Base-by-base conservation (phyloP, 2,329 filamentous ascomycete genomes). In the Diplodia mutila region DNA sequence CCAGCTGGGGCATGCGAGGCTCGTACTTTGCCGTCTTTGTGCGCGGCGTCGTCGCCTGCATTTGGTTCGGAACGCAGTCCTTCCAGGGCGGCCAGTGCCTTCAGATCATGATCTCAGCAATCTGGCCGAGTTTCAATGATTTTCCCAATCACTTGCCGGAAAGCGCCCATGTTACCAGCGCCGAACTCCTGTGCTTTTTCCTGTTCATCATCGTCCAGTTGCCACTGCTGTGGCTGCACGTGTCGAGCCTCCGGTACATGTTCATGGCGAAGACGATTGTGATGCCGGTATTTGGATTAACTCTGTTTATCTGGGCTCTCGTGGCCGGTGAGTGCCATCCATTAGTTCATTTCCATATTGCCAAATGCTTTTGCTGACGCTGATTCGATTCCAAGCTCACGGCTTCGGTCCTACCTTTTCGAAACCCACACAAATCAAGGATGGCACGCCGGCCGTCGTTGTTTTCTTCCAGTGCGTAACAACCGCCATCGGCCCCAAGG, bases 401-500 rank as follows among this genome's bases (percentile, higher is more conserved):
- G 64, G 64, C 34, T 66, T 66, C 25, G 75, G 75, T 6, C 74
- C 73, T n/a, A 70, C 76, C 2, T 68, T 77, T n/a, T 71, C 69
- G 6, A 69, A 71, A 42, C 73, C 73, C 16, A 72, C 70, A 2
- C 49, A 61, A 1, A 70, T 72, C 27, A 65, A 66, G 8, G 64
- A 69, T 23, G 70, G 69, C 11, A 70, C 65, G 3, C 66, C 69
- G 1, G 57, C 54, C 23, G 69, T 34, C n/a, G 66, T 71, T 1
- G 66, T 72, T 12, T 72, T 72, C 48, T 67, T 71, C 25, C 65
- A 69, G 11, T 71, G 70, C 39, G 69, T 70, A 27, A 70, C 73
- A 21, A 73, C 74, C 69, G 72, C 71, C 0, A 51, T 66, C 21
- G 64, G 64, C 9, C 64, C 64, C 64, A 66, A 66, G 42, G 64